Evolutionary conservation across 805 yeast genomes (phyloP), one percentile per base, ranked within the genome.

Genomic region (Candida awuae): DNA sequence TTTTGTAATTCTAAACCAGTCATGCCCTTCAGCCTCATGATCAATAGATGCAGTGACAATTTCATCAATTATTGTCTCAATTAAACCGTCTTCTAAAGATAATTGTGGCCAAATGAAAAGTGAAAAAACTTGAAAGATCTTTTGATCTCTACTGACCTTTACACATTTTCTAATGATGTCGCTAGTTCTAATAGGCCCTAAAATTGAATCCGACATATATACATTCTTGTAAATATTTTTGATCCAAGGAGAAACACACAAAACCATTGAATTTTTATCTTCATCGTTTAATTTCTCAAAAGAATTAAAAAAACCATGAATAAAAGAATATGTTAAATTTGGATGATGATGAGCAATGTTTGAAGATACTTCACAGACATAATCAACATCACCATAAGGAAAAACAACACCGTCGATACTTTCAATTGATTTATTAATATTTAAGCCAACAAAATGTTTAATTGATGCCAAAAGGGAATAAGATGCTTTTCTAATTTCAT

Each of bases 171-270:
- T 65, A 18, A 85, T 66, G 9, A 84, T 59, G 32, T 71, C 75
- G 1, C 80, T 70, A 6, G 80, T 70, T 39, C 72, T 65, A 37
- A 74, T 80, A 2, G 74, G 68, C 0, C 94, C 92, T 41, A 62
- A 65, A 22, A 68, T 71, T 20, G 73, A 76, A 48, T 72, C 75
- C 14, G 64, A 65, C 30, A 70, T 50, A 50, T 67, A 80, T 7
- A 84, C 77, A 47, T 75, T 58, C 12, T 67, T 65, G 53, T 76
- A 74, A 18, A 84, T 65, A 49, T 84, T 81, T 18, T 70, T 70
- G 13, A 82, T 66, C 94, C 95, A 86, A 2, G 92, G 88, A 0
- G 82, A 65, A 9, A 78, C 62, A 51, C 77, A 77, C 15, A 66
- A 65, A 1, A 75, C 68, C 40, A 68, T 60, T n/a, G 65, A 48